Evolutionary conservation across 2,329 filamentous ascomycete genomes (phyloP).

Genomic region (Neofusicoccum ribis): DNA sequence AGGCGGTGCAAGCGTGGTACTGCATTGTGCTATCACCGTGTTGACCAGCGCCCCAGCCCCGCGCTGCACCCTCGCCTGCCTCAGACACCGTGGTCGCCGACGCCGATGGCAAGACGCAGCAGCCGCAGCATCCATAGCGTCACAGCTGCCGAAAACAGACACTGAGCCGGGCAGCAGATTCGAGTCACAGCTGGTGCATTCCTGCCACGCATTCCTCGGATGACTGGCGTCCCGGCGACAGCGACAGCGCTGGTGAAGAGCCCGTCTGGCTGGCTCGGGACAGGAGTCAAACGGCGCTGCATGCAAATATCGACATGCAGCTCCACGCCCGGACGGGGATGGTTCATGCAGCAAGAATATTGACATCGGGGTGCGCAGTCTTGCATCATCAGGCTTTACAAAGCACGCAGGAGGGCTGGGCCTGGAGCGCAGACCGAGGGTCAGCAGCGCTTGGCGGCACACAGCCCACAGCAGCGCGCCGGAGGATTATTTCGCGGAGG

Average conservation of each 20-base stretch:
- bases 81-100: background rate
- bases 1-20: constrained; percentile 13
- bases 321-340: background rate
- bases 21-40: constrained; percentile 12
- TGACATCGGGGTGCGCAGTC: constrained; percentile 13
- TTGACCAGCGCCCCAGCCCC: background rate
- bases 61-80: background rate
- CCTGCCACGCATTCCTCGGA: background rate
- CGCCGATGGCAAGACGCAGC: constrained; percentile 2
- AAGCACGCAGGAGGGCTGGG: background rate
- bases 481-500: constrained; percentile 12
- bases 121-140: background rate
- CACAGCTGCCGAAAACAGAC: background rate
- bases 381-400: constrained; percentile 15
- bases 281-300: constrained; percentile 12
- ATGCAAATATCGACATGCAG: constrained; percentile 17
- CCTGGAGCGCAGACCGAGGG: constrained; percentile 1
- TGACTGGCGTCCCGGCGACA: background rate
- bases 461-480: constrained; percentile 8
- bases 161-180: background rate
- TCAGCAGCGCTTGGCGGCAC: background rate
- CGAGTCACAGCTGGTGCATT: background rate
- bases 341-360: constrained; percentile 20
- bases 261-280: background rate
- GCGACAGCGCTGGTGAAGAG: background rate